Evolutionary conservation across 2,329 filamentous ascomycete genomes (phyloP).

Genomic region (Reticulascus tulasneorum): DNA sequence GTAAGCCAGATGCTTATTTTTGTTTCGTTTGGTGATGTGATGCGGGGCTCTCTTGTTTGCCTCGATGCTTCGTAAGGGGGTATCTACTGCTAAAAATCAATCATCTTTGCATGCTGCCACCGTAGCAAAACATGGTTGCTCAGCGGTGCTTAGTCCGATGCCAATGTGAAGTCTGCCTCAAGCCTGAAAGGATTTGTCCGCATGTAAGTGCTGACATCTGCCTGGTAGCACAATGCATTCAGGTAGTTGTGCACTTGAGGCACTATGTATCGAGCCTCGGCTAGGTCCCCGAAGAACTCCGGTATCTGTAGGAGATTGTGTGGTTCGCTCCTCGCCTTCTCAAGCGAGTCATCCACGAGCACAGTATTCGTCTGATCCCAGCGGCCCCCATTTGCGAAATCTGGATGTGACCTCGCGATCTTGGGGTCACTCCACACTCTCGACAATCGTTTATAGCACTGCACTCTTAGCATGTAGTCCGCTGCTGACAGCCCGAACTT

Average conservation of each 20-base stretch:
- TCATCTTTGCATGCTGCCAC: too few relatives aligned
- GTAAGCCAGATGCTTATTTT: constrained; percentile 2
- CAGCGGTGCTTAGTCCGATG: constrained; percentile 1
- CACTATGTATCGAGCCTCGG: constrained; percentile 42
- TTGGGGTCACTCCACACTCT: constrained; percentile 60
- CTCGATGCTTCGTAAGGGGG: constrained; percentile 1
- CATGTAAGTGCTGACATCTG: constrained; percentile 62
- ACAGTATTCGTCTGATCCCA: constrained; percentile 88
- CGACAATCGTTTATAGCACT: constrained; percentile 84
- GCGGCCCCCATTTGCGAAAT: constrained; percentile 27
- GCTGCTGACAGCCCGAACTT: constrained; percentile 60
- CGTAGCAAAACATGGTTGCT: too few relatives aligned
- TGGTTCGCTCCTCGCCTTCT: constrained; percentile 81
- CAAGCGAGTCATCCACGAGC: constrained; percentile 76
- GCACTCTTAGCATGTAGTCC: constrained; percentile 69
- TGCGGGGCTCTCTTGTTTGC: background rate
- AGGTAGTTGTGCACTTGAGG: constrained; percentile 60
- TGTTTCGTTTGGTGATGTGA: background rate
- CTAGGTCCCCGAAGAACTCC: constrained; percentile 58
- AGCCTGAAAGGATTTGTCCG: constrained; percentile 44
- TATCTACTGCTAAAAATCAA: too few relatives aligned
- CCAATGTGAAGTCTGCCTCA: constrained; percentile 18
- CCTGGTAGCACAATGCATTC: constrained; percentile 48
- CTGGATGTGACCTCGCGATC: constrained; percentile 42
- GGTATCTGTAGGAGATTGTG: constrained; percentile 77